Conservation (phyloP, 305 asterid genomes). For the Fraxinus velutina region DNA sequence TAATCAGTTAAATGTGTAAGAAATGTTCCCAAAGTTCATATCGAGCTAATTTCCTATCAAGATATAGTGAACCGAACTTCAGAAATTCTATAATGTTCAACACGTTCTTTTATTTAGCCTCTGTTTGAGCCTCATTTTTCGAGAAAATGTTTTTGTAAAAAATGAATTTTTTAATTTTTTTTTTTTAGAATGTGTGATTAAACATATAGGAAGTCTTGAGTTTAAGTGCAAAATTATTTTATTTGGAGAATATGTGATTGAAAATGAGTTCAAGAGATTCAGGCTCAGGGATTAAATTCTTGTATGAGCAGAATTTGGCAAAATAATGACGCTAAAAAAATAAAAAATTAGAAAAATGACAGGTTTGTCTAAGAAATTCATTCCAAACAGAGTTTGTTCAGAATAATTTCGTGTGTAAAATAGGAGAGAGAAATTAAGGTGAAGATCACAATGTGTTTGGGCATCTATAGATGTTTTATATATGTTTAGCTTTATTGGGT, state of each 20-base stretch:
- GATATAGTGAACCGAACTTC: slow-evolving; percentile 40
- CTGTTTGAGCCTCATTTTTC: background rate
- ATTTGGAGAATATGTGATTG: background rate
- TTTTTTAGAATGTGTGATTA: background rate
- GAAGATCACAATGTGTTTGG: background rate
- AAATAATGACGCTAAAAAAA: background rate
- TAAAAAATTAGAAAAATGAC: background rate
- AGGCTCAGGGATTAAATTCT: background rate
- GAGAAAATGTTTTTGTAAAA: background rate
- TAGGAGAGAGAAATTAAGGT: background rate
- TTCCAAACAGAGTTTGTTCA: background rate
- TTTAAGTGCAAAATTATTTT: background rate
- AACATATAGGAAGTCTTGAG: background rate
- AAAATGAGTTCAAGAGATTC: background rate
- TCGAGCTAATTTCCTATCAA: background rate
- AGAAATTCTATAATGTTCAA: slow-evolving; percentile 15
- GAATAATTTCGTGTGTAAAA: background rate
- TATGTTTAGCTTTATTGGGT: background rate
- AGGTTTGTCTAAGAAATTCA: background rate
- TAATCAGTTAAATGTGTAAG: background rate
- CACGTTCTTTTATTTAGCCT: background rate
- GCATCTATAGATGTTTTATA: background rate
- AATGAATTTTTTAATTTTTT: background rate
- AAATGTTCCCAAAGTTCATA: background rate
- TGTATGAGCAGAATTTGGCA: background rate